phyloP scores from a whole-genome alignment of 2,329 filamentous ascomycete genomes.

The Dactylellina parvicollis region DNA sequence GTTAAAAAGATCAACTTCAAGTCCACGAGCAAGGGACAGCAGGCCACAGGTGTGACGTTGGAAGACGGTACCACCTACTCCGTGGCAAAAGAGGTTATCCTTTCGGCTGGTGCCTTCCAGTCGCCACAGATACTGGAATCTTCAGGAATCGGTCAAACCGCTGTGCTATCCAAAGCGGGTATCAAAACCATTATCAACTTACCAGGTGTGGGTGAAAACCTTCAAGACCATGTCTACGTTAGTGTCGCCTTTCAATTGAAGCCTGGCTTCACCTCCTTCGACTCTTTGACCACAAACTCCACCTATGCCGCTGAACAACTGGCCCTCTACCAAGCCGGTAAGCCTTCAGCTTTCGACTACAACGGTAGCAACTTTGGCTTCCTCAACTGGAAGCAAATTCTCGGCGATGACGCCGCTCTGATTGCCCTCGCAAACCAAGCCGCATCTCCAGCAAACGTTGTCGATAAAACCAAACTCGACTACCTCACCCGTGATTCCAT shows the following conservation, averaged over 20 bases:
- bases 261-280: conserved; percentile 77
- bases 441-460: conserved; percentile 15
- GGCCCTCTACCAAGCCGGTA: conserved; percentile 36
- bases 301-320: conserved; percentile 49
- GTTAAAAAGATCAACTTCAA: conserved; percentile 80
- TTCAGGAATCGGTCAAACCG: conserved; percentile 69
- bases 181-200: conserved; percentile 69
- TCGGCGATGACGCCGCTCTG: conserved; percentile 74
- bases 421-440: conserved; percentile 8
- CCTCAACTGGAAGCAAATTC: conserved; percentile 94
- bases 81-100: conserved; percentile 76
- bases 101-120: conserved; percentile 82
- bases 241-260: conserved; percentile 80
- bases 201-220: conserved; percentile 71
- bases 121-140: conserved; percentile 75
- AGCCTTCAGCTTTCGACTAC: conserved; percentile 59
- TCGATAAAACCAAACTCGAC: conserved; percentile 37
- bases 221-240: conserved; percentile 71
- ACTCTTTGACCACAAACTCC: conserved; percentile 71
- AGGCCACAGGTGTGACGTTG: conserved; percentile 69
- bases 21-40: conserved; percentile 43
- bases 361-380: conserved; percentile 78
- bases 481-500: conserved; percentile 18
- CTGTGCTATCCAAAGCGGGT: conserved; percentile 67
- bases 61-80: conserved; percentile 63